Conservation (phyloP, 2,329 filamentous ascomycete genomes). For the Fusarium sp. region DNA sequence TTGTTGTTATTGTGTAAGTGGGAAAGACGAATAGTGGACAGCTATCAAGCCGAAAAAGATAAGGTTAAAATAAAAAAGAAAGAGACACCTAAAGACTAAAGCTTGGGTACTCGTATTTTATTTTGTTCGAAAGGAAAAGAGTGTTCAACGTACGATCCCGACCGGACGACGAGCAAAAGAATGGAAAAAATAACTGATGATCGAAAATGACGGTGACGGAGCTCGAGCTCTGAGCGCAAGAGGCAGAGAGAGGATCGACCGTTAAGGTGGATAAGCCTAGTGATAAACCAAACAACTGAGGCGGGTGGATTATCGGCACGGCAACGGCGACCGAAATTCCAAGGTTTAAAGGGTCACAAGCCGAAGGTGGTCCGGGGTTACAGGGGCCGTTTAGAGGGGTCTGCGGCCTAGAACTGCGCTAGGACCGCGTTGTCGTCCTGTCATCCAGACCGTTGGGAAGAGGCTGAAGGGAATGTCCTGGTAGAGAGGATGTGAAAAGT, state of each 20-base stretch:
- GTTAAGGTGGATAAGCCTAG: neutral
- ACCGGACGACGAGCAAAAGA: slow-evolving; percentile 17
- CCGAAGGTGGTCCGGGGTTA: slow-evolving; percentile 20
- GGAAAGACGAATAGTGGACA: slow-evolving; percentile 5
- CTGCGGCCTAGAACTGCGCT: slow-evolving; percentile 18
- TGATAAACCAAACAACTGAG: slow-evolving; percentile 14
- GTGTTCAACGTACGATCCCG: slow-evolving; percentile 7
- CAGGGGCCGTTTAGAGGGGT: slow-evolving; percentile 14
- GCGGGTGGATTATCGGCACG: slow-evolving; percentile 25
- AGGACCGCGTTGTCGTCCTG: slow-evolving; percentile 4
- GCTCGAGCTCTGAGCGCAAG: slow-evolving; percentile 3
- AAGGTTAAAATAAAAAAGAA: neutral
- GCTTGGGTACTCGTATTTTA: neutral
- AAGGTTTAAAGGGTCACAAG: slow-evolving; percentile 25
- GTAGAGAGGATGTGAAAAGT: neutral
- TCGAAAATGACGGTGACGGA: slow-evolving; percentile 9
- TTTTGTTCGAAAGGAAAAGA: slow-evolving; percentile 4
- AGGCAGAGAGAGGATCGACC: slow-evolving; percentile 10
- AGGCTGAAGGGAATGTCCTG: slow-evolving; percentile 11
- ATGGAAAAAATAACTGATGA: slow-evolving; percentile 16
- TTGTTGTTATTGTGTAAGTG: slow-evolving; percentile 6
- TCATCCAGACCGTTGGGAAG: slow-evolving; percentile 4
- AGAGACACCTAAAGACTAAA: slow-evolving; percentile 15
- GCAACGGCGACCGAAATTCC: slow-evolving; percentile 27
- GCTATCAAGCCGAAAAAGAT: slow-evolving; percentile 10